Percentiles rank a stretch among this genome's conserved stretches.
phyloP scores from a whole-genome alignment of 2,329 filamentous ascomycete genomes.

The Phialophora macrospora region DNA sequence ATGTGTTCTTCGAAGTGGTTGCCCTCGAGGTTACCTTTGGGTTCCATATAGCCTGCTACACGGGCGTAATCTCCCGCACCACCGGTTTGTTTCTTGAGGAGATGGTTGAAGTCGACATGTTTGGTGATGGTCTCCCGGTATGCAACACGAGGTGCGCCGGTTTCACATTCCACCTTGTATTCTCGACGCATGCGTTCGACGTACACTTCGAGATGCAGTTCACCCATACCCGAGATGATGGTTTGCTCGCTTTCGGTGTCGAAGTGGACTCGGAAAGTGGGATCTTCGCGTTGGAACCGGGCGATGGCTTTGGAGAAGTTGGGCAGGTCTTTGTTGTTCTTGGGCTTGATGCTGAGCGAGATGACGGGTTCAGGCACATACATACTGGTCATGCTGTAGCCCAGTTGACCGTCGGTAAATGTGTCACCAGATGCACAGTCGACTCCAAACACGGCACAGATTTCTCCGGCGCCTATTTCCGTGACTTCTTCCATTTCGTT shows the following conservation, averaged over 20 bases:
- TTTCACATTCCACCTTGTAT: conserved; percentile 93
- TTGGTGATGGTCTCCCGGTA: conserved; percentile 92
- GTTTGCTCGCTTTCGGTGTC: conserved; percentile 93
- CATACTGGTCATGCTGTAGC: conserved; percentile 98
- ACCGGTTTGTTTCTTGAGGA: conserved; percentile 93
- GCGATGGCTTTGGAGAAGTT: conserved; percentile 99
- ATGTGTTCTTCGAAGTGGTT: conserved; percentile 89
- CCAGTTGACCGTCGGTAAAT: conserved; percentile 90
- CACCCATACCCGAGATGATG: conserved; percentile 98
- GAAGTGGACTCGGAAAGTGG: conserved; percentile 93
- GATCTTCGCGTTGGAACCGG: conserved; percentile 97
- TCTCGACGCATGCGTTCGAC: conserved; percentile 95
- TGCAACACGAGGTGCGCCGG: conserved; percentile 94
- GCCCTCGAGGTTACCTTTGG: conserved; percentile 70
- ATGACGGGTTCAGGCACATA: conserved; percentile 96
- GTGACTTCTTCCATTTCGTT: conserved; percentile 98
- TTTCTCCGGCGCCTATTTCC: conserved; percentile 94
- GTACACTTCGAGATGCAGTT: conserved; percentile 95
- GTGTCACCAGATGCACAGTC: conserved; percentile 98
- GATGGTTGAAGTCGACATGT: conserved; percentile 83
- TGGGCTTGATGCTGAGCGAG: conserved; percentile 95
- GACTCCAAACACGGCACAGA: conserved; percentile 96
- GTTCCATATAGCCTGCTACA: conserved; percentile 90
- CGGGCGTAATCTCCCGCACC: conserved; percentile 95
- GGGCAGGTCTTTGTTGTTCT: conserved; percentile 85